A percentile compares a stretch with the other conserved stretches of the same genome.
phyloP scores from a whole-genome alignment of 2,329 filamentous ascomycete species.

The Alternaria alternata region DNA sequence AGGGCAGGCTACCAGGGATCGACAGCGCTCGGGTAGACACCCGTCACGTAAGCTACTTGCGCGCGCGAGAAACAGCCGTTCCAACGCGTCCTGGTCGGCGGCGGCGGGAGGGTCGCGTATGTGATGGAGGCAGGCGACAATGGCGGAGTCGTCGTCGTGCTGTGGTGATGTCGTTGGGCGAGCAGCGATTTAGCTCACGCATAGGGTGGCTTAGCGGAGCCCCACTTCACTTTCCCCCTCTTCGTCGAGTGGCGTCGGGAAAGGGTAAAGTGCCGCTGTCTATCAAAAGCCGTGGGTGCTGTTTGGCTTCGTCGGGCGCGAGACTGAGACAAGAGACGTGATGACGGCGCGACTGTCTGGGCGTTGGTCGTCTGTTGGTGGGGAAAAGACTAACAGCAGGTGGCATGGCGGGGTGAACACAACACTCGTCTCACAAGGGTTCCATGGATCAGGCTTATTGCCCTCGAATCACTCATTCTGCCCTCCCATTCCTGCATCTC shows the following conservation, averaged over 20 bases:
- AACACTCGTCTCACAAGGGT: constrained; percentile 2
- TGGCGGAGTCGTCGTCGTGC: constrained; percentile 24
- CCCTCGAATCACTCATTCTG: neutral
- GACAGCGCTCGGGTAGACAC: constrained; percentile 39
- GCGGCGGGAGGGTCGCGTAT: constrained; percentile 13
- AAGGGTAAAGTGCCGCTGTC: constrained; percentile 14
- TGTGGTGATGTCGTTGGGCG: constrained; percentile 36
- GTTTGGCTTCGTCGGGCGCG: constrained; percentile 7
- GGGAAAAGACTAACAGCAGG: constrained; percentile 19
- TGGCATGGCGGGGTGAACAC: constrained; percentile 15
- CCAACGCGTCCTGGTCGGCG: constrained; percentile 16
- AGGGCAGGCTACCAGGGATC: constrained; percentile 28
- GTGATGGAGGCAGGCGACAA: constrained; percentile 23
- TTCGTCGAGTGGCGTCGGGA: constrained; percentile 30
- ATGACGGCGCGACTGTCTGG: constrained; percentile 21
- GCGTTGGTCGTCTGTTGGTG: constrained; percentile 15
- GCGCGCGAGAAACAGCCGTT: constrained; percentile 14
- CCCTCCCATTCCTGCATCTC: neutral
- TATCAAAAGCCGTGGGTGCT: constrained; percentile 3
- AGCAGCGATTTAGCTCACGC: constrained; percentile 35
- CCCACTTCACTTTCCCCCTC: constrained; percentile 31
- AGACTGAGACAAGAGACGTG: constrained; percentile 10
- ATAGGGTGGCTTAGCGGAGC: constrained; percentile 35
- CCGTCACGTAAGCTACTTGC: constrained; percentile 18
- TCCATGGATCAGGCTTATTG: neutral